Conservation (phyloP, 1,139 yeast genomes). For the Geotrichum klebahnii region DNA sequence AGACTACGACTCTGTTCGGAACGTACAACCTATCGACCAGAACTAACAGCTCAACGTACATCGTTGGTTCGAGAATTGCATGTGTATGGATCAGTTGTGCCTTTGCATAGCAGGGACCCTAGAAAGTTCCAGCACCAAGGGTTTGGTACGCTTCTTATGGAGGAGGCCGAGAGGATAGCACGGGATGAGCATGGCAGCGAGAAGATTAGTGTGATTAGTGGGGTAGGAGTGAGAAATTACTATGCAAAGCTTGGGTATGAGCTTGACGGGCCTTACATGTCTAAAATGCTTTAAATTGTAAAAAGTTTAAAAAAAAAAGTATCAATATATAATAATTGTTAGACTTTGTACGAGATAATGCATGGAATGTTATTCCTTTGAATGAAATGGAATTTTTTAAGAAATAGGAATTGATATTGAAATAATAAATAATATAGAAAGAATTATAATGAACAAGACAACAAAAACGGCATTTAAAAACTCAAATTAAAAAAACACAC, state of each 20-base stretch:
- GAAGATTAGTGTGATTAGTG: constrained; percentile 90
- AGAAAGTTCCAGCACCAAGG: constrained; percentile 99
- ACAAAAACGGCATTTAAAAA: too few relatives aligned
- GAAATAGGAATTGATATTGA: too few relatives aligned
- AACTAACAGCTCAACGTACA: constrained; percentile 76
- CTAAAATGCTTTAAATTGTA: constrained; percentile 46
- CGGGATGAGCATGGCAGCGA: constrained; percentile 89
- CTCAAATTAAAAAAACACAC: too few relatives aligned
- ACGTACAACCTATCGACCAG: constrained; percentile 86
- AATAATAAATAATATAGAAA: too few relatives aligned
- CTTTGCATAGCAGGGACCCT: constrained; percentile 95
- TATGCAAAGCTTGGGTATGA: constrained; percentile 87
- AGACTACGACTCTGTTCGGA: constrained; percentile 86
- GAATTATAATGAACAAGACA: too few relatives aligned
- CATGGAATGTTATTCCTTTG: neutral
- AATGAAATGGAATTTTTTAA: too few relatives aligned
- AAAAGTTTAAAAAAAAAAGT: neutral
- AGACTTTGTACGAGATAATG: neutral
- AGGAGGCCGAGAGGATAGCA: constrained; percentile 95
- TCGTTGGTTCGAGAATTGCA: constrained; percentile 93
- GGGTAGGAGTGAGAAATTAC: constrained; percentile 96
- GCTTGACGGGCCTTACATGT: constrained; percentile 95
- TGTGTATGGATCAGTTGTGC: constrained; percentile 96
- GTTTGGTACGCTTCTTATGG: constrained; percentile 94
- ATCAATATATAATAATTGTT: neutral